Base-by-base conservation (phyloP, 495 filamentous ascomycete genomes). In the Neurospora hispaniola region DNA sequence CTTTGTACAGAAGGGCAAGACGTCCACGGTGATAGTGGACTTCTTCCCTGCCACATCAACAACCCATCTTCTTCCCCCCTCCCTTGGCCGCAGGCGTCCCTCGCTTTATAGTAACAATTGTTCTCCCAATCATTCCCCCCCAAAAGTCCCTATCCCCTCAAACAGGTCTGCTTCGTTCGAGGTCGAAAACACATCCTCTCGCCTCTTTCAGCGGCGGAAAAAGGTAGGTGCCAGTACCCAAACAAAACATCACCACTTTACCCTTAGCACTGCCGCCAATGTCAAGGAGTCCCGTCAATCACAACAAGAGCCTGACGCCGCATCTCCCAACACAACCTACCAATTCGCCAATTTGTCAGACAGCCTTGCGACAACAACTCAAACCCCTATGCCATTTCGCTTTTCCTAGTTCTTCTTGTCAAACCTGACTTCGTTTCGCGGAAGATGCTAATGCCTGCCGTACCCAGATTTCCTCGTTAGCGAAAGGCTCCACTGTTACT, bases 61-160 rank as follows among this genome's bases (percentile, higher is more conserved):
- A 78, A 76, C 73, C 74, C 75, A 72, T 74, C 75, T 72, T 35
- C 2, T 73, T 70, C 72, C 72, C 75, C 35, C 2, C 74, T 70
- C 72, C 72, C 74, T 77, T 82, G 86, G 86, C 83, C 86, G 86
- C 85, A 82, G 85, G 86, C 85, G 85, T 83, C 86, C 85, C 85
- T 85, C 80, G 74, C 81, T 84, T 85, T 79, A 72, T 73, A 77
- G 76, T 76, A 74, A 81, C 80, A 80, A 80, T 81, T 80, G 78
- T 82, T 84, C 27, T 35, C 31, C 27, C 42, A 75, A 76, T 54
- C 69, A 38, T 73, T 46, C 42, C 35, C 27, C 2, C 27, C 27
- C 27, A 1, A 31, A 59, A 73, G 16, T 18, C 35, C 54, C 14
- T 35, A 18, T 66, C 54, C 2, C 27, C 54, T 66, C 54, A 27